phyloP scores from a whole-genome alignment of 768 basidiomycete genomes.

The Obba rivulosa region DNA sequence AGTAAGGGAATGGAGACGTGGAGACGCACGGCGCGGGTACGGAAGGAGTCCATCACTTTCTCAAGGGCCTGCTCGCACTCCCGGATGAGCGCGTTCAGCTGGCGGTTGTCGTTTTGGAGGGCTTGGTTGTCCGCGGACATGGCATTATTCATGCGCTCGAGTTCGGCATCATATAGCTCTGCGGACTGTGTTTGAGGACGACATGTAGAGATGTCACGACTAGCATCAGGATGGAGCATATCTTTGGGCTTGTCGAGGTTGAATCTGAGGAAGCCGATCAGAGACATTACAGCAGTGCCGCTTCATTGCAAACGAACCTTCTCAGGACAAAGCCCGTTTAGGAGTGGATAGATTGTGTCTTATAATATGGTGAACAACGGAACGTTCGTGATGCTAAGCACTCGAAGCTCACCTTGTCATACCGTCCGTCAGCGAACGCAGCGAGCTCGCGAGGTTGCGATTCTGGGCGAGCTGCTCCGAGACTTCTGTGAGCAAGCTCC shows the following conservation, averaged over 20 bases:
- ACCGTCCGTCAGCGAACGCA: slow-evolving; percentile 69
- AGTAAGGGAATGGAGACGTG: background rate
- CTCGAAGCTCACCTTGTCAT: slow-evolving; percentile 65
- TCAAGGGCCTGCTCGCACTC: slow-evolving; percentile 98
- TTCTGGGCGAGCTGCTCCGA: slow-evolving; percentile 82
- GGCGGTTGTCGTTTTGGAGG: slow-evolving; percentile 93
- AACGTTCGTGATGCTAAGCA: too few species aligned
- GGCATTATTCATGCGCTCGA: slow-evolving; percentile 82
- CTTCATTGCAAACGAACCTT: slow-evolving; percentile 59
- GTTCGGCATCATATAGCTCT: slow-evolving; percentile 89
- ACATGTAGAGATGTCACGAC: slow-evolving; percentile 3
- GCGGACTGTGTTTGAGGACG: slow-evolving; percentile 4
- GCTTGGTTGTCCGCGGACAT: slow-evolving; percentile 79
- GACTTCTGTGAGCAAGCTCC: slow-evolving; percentile 70
- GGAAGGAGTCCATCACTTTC: slow-evolving; percentile 87
- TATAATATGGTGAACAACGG: background rate
- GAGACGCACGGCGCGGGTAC: slow-evolving; percentile 79
- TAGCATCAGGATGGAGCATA: slow-evolving; percentile 31
- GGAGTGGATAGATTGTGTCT: slow-evolving; percentile 85
- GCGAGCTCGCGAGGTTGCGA: slow-evolving; percentile 58
- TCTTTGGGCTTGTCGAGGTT: slow-evolving; percentile 88
- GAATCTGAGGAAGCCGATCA: slow-evolving; percentile 61
- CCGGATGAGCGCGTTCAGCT: slow-evolving; percentile 82
- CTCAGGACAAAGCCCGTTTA: slow-evolving; percentile 91
- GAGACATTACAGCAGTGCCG: too few species aligned